Evolutionary conservation across 1,139 yeast genomes (phyloP), one percentile per base, ranked within the genome.

Genomic region (Protomyces inouyei): DNA sequence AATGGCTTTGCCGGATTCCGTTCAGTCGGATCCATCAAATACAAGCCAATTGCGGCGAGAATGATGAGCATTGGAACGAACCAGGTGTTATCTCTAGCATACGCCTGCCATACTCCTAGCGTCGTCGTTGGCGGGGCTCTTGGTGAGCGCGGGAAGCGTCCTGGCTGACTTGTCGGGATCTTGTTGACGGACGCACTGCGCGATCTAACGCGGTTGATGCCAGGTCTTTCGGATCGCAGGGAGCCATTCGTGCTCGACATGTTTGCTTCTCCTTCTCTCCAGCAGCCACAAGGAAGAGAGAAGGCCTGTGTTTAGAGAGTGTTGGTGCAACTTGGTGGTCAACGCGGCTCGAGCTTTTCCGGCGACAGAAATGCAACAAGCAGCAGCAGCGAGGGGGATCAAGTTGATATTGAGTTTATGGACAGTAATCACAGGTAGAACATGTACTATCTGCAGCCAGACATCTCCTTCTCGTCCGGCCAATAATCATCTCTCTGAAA

Each of bases 161-260:
- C 63, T 4, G 63, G 63, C 40, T 59, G 63, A 5, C 56, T 48
- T 18, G 63, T 52, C 8, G 63, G 63, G 35, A 59, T 59, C 43
- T 52, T 59, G 52, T 59, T 59, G 25, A 59, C 63, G 21, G 63
- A 59, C 6, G 52, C 56, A 21, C 63, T 59, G 21, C 63, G 52
- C 6, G 63, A 59, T 9, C 63, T 51, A 9, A 59, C 57, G n/a
- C 63, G 56, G 14, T 43, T 18, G 18, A 43, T 43, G 10, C 25
- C 25, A 5, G 48, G 48, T 18, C 48, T n/a, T 23, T 43, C 48
- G 43, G 43, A 5, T n/a, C 16, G 3, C 16, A 37, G 14, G 14
- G 43, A 37, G 43, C 43, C 43, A 14, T 37, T 12, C 43, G 43
- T n/a, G 16, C 43, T 12, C 14, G 43, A 37, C 43, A 37, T 37